Evolutionary conservation across 164 flowering plant species (phyloP).

Genomic region (Paratinospora sagittata): DNA sequence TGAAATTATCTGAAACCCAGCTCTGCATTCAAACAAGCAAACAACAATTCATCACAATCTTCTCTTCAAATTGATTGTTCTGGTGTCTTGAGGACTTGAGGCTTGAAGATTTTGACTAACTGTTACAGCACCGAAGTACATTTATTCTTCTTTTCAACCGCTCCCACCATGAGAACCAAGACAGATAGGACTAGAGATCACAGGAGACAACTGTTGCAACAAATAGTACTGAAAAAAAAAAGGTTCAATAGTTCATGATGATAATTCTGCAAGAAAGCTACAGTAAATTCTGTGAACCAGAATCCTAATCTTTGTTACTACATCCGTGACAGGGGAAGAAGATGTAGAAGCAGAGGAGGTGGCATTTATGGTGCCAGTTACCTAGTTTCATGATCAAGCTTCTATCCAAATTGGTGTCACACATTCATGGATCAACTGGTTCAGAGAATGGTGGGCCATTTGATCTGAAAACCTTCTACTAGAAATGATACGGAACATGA

Average conservation of each 20-base stretch:
- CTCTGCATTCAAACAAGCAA: neutral
- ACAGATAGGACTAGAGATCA: neutral
- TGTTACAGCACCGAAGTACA: neutral
- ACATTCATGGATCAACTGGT: neutral
- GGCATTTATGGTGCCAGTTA: neutral
- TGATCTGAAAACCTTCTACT: neutral
- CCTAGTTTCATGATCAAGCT: neutral
- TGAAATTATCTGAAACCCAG: neutral
- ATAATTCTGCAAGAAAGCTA: neutral
- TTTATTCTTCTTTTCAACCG: neutral
- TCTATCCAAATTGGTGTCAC: neutral
- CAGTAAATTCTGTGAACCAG: neutral
- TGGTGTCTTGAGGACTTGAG: no score
- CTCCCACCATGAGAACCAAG: neutral
- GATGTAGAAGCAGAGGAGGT: neutral
- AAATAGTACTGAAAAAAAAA: neutral
- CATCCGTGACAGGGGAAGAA: neutral
- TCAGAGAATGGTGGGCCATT: neutral
- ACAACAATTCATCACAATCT: neutral
- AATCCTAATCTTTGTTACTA: constrained; percentile 1
- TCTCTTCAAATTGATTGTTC: neutral
- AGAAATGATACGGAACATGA: neutral
- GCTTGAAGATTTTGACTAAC: neutral
- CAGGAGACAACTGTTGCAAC: neutral
- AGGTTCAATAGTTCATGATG: neutral